phyloP scores from a whole-genome alignment of 441 rosid species.

The Erodium texanum region DNA sequence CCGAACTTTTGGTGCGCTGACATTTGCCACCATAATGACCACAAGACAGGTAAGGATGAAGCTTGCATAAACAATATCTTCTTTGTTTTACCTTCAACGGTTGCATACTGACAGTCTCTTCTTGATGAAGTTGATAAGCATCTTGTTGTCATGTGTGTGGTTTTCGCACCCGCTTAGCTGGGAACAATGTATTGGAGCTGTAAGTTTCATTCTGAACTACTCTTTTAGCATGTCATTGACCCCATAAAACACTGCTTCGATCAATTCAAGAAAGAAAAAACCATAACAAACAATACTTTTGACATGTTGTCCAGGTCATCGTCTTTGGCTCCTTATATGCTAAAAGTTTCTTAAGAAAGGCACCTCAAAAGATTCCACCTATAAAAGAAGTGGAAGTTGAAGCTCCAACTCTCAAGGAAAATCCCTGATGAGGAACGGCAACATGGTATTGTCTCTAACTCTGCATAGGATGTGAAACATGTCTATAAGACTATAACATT shows the following conservation, averaged over 20 bases:
- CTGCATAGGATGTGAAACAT: slow-evolving; percentile 26
- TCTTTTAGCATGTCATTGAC: slow-evolving; percentile 6
- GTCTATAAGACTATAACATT: too few relatives aligned
- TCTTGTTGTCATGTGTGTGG: slow-evolving; percentile 85
- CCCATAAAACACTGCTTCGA: neutral
- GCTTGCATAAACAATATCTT: neutral
- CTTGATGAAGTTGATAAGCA: slow-evolving; percentile 62
- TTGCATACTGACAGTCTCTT: slow-evolving; percentile 1
- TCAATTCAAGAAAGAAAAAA: neutral
- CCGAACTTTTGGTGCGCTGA: slow-evolving; percentile 88
- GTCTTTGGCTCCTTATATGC: slow-evolving; percentile 67
- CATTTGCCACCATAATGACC: slow-evolving; percentile 95
- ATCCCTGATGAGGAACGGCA: slow-evolving; percentile 19
- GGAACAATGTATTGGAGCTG: slow-evolving; percentile 87
- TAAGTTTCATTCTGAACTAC: slow-evolving; percentile 28
- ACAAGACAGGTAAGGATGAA: slow-evolving; percentile 68
- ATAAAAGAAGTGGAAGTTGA: slow-evolving; percentile 29
- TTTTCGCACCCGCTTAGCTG: slow-evolving; percentile 88
- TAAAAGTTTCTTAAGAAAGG: slow-evolving; percentile 42
- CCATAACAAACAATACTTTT: slow-evolving; percentile 11
- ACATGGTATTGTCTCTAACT: slow-evolving; percentile 17
- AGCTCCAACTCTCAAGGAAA: slow-evolving; percentile 33
- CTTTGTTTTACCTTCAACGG: neutral
- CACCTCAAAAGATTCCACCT: slow-evolving; percentile 29
- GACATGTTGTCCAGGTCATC: slow-evolving; percentile 33